Conservation (phyloP, 192 early-diverging fungal species). For the Coemansia sp. region DNA sequence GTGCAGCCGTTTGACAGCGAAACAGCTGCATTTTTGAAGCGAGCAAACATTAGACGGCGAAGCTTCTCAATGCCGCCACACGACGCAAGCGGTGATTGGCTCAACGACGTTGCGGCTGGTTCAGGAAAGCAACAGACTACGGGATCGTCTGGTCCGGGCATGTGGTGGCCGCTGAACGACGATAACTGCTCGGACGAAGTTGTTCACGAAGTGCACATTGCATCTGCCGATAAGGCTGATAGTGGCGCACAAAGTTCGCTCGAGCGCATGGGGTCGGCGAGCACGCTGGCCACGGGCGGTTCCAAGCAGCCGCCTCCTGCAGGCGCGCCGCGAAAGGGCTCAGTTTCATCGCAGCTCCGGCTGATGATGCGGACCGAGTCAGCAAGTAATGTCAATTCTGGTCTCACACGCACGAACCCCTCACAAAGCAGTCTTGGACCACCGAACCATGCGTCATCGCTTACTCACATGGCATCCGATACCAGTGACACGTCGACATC, state of each 20-base stretch:
- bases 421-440: conserved; percentile 29
- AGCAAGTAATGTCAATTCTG: conserved; percentile 4
- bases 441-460: conserved; percentile 12
- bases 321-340: conserved; percentile 38
- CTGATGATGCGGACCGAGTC: conserved; percentile 43
- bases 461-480: conserved; percentile 28
- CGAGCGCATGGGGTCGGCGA: conserved; percentile 40
- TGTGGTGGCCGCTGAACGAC: conserved; percentile 57
- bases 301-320: conserved; percentile 18
- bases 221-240: conserved; percentile 20
- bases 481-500: conserved; percentile 20
- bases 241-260: neutral
- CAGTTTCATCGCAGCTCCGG: conserved; percentile 50
- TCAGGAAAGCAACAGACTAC: conserved; percentile 7
- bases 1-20: conserved; percentile 48
- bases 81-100: conserved; percentile 31
- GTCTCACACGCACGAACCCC: conserved; percentile 8
- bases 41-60: conserved; percentile 44
- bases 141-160: conserved; percentile 37
- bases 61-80: conserved; percentile 43
- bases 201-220: conserved; percentile 40
- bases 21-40: conserved; percentile 35
- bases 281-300: conserved; percentile 11
- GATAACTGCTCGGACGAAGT: conserved; percentile 54
- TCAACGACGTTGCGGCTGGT: conserved; percentile 19